Evolutionary conservation across 352 stramenopile genomes (phyloP).

Genomic region (Globisporangium acanthophoron): DNA sequence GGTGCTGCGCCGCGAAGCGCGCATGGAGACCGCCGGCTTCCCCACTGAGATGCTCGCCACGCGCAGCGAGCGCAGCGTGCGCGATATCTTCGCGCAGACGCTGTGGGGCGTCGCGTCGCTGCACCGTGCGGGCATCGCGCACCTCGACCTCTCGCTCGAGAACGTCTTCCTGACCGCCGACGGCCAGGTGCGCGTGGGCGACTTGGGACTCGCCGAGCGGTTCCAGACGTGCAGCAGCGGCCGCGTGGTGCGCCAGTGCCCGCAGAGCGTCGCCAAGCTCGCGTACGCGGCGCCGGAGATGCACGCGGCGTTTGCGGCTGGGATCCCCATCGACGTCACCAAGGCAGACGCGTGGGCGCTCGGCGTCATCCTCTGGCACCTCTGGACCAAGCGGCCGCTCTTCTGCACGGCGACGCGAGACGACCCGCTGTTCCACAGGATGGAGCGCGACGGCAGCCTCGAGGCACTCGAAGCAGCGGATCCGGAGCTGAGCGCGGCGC

Average conservation of each 20-base stretch:
- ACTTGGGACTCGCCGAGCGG: slow-evolving; percentile 85
- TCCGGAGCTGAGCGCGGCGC: slow-evolving; percentile 20
- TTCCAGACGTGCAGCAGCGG: slow-evolving; percentile 21
- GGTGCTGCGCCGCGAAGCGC: slow-evolving; percentile 41
- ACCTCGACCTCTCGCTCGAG: slow-evolving; percentile 94
- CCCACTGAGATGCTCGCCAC: slow-evolving; percentile 19
- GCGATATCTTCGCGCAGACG: slow-evolving; percentile 58
- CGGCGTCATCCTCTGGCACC: slow-evolving; percentile 60
- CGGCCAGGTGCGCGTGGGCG: slow-evolving; percentile 77
- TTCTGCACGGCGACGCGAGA: slow-evolving; percentile 32
- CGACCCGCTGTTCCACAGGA: slow-evolving; percentile 43
- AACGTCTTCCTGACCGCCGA: slow-evolving; percentile 90
- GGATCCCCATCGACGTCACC: slow-evolving; percentile 31
- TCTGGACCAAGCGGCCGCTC: slow-evolving; percentile 62
- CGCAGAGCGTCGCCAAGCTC: slow-evolving; percentile 36
- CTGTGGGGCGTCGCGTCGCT: slow-evolving; percentile 84
- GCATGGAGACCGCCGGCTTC: slow-evolving; percentile 35
- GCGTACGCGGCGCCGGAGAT: slow-evolving; percentile 71
- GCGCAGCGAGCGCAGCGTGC: slow-evolving; percentile 28
- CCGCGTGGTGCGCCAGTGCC: slow-evolving; percentile 16
- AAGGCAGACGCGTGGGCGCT: slow-evolving; percentile 71
- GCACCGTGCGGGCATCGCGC: slow-evolving; percentile 79
- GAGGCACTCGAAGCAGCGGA: slow-evolving; percentile 20
- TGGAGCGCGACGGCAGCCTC: slow-evolving; percentile 22
- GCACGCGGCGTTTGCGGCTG: slow-evolving; percentile 10